Base-by-base conservation (phyloP, 2,329 filamentous ascomycete genomes). In the Neonectria hederae region DNA sequence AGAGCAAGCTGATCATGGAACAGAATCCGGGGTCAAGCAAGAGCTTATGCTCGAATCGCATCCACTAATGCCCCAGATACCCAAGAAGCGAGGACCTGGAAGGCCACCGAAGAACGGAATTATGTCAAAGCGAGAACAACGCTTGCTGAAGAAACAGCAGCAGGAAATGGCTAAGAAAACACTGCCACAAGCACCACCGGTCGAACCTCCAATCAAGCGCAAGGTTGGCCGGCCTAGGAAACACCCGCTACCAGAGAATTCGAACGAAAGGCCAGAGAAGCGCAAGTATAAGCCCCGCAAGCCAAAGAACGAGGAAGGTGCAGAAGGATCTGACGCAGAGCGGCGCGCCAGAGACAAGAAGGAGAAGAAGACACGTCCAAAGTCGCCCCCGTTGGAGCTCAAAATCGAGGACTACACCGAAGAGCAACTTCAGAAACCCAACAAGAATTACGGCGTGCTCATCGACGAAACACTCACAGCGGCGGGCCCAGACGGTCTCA, bases 71-170 rank as follows among this genome's bases (percentile, higher is more conserved):
- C 76, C 79, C 21, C 78, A 82, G 60, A 79, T 87, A 30, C 86
- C 87, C 28, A 91, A 88, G 78, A 90, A 91, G 67, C 89, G 92
- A 69, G 92, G 92, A 14, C 92, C 92, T 10, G 92, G 92, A n/a
- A 83, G 92, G 57, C 92, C 92, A 21, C 92, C 92, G 0, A 94
- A 94, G 80, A 92, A 94, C 73, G 92, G 92, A 28, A 86, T 93
- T 75, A 92, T 94, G 88, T 94, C 92, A 1, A 94, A 94, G 78
- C 84, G 92, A 61, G 90, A 94, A 72, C 85, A 90, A 69, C 83
- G 88, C 19, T 77, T 89, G 52, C 83, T 89, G 8, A 88, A 90
- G 79, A 91, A 90, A 76, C 77, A 79, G 59, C 79, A 82, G 62
- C 77, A 81, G 63, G 80, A 82, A 65, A 77, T 79, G 69, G 83